Evolutionary conservation across 768 basidiomycete species (phyloP).

Genomic region (Cystobasidium tubakii): DNA sequence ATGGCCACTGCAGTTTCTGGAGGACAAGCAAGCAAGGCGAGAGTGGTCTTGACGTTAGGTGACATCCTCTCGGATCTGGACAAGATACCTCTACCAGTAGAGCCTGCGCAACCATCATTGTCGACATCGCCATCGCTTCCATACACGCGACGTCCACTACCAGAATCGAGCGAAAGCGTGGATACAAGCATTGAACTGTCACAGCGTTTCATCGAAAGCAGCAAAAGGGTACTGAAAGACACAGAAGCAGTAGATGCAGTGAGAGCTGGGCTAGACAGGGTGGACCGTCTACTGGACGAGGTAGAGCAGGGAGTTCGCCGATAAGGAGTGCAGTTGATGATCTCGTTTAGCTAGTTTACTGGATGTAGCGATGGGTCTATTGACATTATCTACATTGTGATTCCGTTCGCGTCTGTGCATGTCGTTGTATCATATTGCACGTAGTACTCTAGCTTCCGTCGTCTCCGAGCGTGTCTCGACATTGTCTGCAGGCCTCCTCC

Average conservation of each 20-base stretch:
- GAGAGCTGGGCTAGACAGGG: conserved; percentile 1
- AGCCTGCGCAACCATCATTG: neutral
- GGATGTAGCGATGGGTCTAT: no score
- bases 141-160: neutral
- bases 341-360: neutral
- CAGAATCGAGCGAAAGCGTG: conserved; percentile 14
- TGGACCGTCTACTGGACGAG: conserved; percentile 8
- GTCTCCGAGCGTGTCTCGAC: no score
- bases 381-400: no score
- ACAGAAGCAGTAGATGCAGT: conserved; percentile 19
- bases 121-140: neutral
- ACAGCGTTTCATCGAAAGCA: conserved; percentile 27
- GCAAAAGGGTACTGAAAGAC: conserved; percentile 3
- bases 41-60: conserved; percentile 5
- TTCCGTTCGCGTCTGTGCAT: no score
- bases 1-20: neutral
- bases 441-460: no score
- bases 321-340: neutral
- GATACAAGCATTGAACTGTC: conserved; percentile 30
- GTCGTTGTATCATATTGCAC: no score
- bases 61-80: conserved; percentile 22
- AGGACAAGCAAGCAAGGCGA: neutral
- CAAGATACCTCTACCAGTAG: neutral
- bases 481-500: no score
- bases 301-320: conserved; percentile 3